Evolutionary conservation across 495 filamentous ascomycete genomes (phyloP).

Genomic region (Neurospora sp.): DNA sequence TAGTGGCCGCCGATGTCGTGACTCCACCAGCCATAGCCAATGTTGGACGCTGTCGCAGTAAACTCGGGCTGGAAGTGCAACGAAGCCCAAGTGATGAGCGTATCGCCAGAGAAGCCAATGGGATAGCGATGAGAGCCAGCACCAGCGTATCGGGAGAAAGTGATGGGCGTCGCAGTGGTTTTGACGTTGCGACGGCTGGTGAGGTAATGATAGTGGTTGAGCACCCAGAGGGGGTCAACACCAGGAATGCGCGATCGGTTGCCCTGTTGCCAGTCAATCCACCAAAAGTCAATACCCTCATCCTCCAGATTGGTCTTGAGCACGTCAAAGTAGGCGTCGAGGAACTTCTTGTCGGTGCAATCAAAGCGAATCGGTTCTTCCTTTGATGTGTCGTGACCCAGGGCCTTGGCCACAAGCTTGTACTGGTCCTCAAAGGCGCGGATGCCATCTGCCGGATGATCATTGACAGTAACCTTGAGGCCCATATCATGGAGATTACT

Average conservation of each 20-base stretch:
- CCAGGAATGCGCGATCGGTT: slow-evolving; percentile 38
- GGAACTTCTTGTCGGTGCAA: slow-evolving; percentile 36
- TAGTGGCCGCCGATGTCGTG: slow-evolving; percentile 54
- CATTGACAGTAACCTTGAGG: slow-evolving; percentile 42
- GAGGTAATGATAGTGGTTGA: slow-evolving; percentile 52
- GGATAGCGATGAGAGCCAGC: slow-evolving; percentile 51
- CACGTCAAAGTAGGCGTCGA: slow-evolving; percentile 48
- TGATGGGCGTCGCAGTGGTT: slow-evolving; percentile 19
- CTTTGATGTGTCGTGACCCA: slow-evolving; percentile 33
- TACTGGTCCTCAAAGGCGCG: slow-evolving; percentile 44
- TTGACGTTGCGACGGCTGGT: slow-evolving; percentile 29
- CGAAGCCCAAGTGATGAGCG: slow-evolving; percentile 43
- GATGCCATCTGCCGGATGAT: slow-evolving; percentile 47
- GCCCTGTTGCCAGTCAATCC: slow-evolving; percentile 58
- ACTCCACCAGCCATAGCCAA: slow-evolving; percentile 57
- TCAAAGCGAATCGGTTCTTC: slow-evolving; percentile 45
- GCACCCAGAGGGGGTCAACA: slow-evolving; percentile 51
- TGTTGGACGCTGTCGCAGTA: slow-evolving; percentile 51
- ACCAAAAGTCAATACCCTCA: slow-evolving; percentile 47
- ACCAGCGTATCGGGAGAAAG: slow-evolving; percentile 47
- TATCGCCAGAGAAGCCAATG: slow-evolving; percentile 52
- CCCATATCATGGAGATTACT: slow-evolving; percentile 32
- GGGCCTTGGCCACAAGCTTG: slow-evolving; percentile 35
- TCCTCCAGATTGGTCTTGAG: slow-evolving; percentile 41
- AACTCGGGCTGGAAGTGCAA: slow-evolving; percentile 53